phyloP scores from a whole-genome alignment of 176 grass and related monocot genomes.

The Zoysia pacifica region DNA sequence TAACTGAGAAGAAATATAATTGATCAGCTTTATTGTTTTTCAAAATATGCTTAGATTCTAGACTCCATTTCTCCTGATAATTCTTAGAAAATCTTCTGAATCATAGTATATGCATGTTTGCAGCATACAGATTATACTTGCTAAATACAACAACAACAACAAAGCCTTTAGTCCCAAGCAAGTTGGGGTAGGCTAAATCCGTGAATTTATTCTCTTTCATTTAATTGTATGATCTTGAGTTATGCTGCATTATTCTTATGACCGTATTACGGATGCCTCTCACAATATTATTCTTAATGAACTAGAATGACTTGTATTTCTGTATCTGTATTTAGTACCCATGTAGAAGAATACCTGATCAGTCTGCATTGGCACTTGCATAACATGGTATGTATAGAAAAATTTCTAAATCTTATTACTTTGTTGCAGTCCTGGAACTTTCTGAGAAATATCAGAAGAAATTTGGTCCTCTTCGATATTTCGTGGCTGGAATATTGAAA shows the following conservation, averaged over 20 bases:
- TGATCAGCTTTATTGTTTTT: neutral
- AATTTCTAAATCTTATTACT: constrained; percentile 17
- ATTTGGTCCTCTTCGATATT: constrained; percentile 92
- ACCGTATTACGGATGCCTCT: constrained; percentile 16
- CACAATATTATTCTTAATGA: constrained; percentile 18
- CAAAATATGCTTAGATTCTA: neutral
- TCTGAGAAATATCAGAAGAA: constrained; percentile 96
- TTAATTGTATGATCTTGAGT: constrained; percentile 2
- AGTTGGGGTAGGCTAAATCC: no score
- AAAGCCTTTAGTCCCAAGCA: no score
- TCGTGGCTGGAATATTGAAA: constrained; percentile 91
- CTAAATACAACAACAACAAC: neutral
- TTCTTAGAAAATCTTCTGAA: neutral
- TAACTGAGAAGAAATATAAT: neutral
- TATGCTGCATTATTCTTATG: neutral
- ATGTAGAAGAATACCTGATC: neutral
- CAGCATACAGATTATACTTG: neutral
- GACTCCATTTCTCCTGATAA: neutral
- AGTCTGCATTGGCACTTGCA: constrained; percentile 16
- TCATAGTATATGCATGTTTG: neutral
- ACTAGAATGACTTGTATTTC: constrained; percentile 6
- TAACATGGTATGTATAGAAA: neutral
- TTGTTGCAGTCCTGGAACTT: constrained; percentile 88
- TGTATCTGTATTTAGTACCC: neutral
- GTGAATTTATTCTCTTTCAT: constrained; percentile 11